These are phyloP conservation scores for Thelonectria olida DNA, from an alignment of 2,329 filamentous ascomycete species.

Conservation along the genomic window DNA sequence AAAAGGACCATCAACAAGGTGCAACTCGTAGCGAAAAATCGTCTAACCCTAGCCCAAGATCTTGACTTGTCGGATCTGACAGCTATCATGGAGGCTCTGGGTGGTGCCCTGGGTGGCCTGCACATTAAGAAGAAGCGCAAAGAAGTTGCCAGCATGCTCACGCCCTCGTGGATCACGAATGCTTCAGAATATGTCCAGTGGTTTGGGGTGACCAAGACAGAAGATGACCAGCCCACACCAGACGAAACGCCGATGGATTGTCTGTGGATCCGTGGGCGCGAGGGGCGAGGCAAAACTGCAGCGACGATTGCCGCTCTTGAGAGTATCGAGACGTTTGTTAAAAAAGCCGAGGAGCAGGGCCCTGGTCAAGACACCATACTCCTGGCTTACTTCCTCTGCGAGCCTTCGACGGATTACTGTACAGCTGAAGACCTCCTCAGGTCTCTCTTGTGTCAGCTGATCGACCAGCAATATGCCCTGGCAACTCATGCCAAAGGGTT, in stretches of 20 bases:
- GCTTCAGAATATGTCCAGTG: constrained; percentile 49
- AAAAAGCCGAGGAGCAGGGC: constrained; percentile 28
- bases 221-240: not conserved
- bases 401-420: constrained; percentile 47
- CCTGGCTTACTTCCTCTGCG: constrained; percentile 54
- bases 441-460: constrained; percentile 50
- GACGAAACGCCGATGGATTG: constrained; percentile 39
- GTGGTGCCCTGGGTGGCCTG: constrained; percentile 24
- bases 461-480: constrained; percentile 44
- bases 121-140: constrained; percentile 44
- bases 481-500: constrained; percentile 48
- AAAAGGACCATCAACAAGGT: constrained; percentile 50
- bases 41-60: constrained; percentile 48
- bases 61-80: constrained; percentile 47
- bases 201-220: constrained; percentile 41
- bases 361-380: constrained; percentile 34
- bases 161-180: constrained; percentile 50
- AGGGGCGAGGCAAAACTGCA: constrained; percentile 54
- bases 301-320: constrained; percentile 50
- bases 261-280: constrained; percentile 51
- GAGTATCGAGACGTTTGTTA: constrained; percentile 42
- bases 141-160: constrained; percentile 40
- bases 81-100: constrained; percentile 42
- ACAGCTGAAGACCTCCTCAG: constrained; percentile 53
- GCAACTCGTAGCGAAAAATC: constrained; percentile 46